Evolutionary conservation across 495 filamentous ascomycete genomes (phyloP).

Genomic region (Xylaria venustula): DNA sequence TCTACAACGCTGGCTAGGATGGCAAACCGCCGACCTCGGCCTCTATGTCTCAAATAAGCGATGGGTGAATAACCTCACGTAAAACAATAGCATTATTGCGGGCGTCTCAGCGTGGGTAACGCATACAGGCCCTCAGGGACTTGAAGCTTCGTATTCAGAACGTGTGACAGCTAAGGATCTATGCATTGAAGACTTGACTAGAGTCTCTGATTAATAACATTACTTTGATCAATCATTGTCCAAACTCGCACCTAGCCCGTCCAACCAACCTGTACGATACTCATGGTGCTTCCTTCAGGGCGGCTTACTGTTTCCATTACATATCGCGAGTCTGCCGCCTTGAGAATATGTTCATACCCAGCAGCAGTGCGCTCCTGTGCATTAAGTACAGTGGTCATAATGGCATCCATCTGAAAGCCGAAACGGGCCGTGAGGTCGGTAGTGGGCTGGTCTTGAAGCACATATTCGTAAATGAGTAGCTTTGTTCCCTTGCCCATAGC

Average conservation of each 20-base stretch:
- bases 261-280: constrained; percentile 1
- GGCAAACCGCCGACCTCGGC: too few species aligned
- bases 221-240: background rate
- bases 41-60: too few species aligned
- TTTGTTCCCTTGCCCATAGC: constrained; percentile 16
- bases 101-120: too few species aligned
- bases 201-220: background rate
- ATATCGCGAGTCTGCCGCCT: constrained; percentile 4
- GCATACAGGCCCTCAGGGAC: too few species aligned
- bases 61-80: too few species aligned
- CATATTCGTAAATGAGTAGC: constrained; percentile 4
- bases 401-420: constrained; percentile 7
- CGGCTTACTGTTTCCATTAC: constrained; percentile 4
- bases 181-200: background rate
- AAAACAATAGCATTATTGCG: too few species aligned
- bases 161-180: too few species aligned
- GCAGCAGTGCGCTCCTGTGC: constrained; percentile 5
- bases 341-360: constrained; percentile 1
- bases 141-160: too few species aligned
- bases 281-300: constrained; percentile 1
- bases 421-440: constrained; percentile 6
- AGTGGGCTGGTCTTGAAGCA: background rate
- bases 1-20: too few species aligned
- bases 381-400: constrained; percentile 1
- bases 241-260: background rate